phyloP scores from a whole-genome alignment of 2,329 filamentous ascomycete species.

The Fusarium transvaalense region DNA sequence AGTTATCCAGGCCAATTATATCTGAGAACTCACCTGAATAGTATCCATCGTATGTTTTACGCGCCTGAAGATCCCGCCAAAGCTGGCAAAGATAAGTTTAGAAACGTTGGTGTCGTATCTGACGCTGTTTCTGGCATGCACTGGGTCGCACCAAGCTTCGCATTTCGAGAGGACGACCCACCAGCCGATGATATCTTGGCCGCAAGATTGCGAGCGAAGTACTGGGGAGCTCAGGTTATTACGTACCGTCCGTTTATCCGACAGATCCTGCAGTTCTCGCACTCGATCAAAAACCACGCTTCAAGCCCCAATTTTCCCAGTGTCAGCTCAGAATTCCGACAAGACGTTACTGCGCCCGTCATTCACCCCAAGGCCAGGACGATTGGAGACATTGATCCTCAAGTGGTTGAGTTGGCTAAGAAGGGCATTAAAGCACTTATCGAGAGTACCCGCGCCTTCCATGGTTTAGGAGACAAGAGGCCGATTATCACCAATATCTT shows the following conservation, averaged over 20 bases:
- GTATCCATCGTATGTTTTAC: slow-evolving; percentile 70
- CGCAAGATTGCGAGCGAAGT: slow-evolving; percentile 90
- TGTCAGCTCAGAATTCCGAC: slow-evolving; percentile 53
- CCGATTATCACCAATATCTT: slow-evolving; percentile 96
- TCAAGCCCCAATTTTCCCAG: slow-evolving; percentile 52
- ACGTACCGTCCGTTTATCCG: slow-evolving; percentile 83
- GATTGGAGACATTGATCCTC: slow-evolving; percentile 57
- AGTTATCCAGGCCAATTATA: slow-evolving; percentile 75
- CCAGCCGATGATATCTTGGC: slow-evolving; percentile 82
- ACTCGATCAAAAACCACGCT: slow-evolving; percentile 53
- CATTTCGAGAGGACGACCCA: slow-evolving; percentile 74
- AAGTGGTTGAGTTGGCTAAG: slow-evolving; percentile 67
- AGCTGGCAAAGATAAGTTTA: slow-evolving; percentile 55
- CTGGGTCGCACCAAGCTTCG: slow-evolving; percentile 64
- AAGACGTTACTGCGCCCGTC: slow-evolving; percentile 54
- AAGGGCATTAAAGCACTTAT: slow-evolving; percentile 81
- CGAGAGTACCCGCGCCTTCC: slow-evolving; percentile 86
- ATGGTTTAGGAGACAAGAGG: slow-evolving; percentile 71
- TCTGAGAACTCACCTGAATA: slow-evolving; percentile 73
- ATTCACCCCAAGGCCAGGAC: slow-evolving; percentile 55
- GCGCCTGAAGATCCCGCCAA: slow-evolving; percentile 57
- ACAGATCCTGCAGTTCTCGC: slow-evolving; percentile 65
- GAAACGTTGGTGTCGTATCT: slow-evolving; percentile 62
- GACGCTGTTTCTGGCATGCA: slow-evolving; percentile 57
- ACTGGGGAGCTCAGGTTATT: slow-evolving; percentile 92